Evolutionary conservation across 2,329 filamentous ascomycete species (phyloP), one percentile per base, ranked within the genome.

Genomic region (Neopestalotiopsis clavispora): DNA sequence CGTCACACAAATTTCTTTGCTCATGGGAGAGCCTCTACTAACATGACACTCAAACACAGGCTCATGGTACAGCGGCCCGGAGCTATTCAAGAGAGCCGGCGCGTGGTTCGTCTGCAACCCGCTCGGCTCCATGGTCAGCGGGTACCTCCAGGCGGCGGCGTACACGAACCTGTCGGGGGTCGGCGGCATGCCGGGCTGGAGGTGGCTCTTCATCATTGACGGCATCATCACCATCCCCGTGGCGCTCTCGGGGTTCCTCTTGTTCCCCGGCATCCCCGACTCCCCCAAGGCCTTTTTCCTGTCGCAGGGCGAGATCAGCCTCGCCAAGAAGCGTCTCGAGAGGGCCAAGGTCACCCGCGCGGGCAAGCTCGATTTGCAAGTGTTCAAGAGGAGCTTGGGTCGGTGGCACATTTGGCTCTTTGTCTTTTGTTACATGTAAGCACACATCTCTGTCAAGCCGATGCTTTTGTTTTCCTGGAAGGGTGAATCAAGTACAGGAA

Each of bases 201-300:
- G 59, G 61, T 85, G 81, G 85, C 76, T 87, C 0, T 89, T 88
- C 64, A 83, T 88, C 12, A 87, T 89, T 32, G 86, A 88, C 66
- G 86, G 86, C 0, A 80, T 87, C 38, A 87, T 88, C 72, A 86
- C 84, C 0, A 78, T 88, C 2, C 86, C 85, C 0, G 81, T 89
- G 10, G 83, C 84, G 0, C 67, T 88, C 1, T 80, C 84, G 5
- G 86, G 86, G 0, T 87, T 82, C 69, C 67, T 87, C 6, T 81
- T 87, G 3, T 77, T 75, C 65, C 82, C 82, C 0, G 82, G 81
- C 0, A 78, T 83, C 78, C 72, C 83, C 77, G 81, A 81, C 66
- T 81, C 80, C 0, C 79, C 80, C 0, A 76, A 73, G 23, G 78
- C 81, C 1, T 81, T 81, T 57, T 82, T 76, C 63, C 62, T 83